Evolutionary conservation across 1,284 basidiomycete species (phyloP), one percentile per base, ranked within the genome.

Genomic region (Dichomitus squalens): DNA sequence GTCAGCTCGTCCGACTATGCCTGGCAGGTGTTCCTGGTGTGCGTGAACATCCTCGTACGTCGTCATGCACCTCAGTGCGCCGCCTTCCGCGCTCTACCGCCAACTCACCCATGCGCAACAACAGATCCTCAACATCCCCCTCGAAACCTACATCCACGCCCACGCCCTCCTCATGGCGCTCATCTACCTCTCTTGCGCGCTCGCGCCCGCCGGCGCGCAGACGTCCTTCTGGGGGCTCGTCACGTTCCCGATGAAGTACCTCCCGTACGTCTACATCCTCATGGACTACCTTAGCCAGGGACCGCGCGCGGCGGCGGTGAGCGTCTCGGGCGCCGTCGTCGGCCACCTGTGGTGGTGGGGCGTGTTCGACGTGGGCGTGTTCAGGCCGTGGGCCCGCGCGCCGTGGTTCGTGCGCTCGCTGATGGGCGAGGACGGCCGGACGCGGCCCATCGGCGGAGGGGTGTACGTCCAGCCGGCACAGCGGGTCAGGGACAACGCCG

Each of bases 321-420:
- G 81, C 48, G 70, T 90, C 29, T 87, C 88, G 0, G 93, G 93
- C 1, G 79, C 90, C 20, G 76, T 92, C 38, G 80, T 87, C 0
- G 93, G 90, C 0, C 91, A 95, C 68, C 71, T 83, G 3, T 94
- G 90, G 90, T 91, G 87, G 85, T 88, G 86, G 84, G 72, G 79
- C 36, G 76, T 88, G 12, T 86, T 82, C 79, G 81, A 71, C 20
- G 63, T 61, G 8, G 56, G 68, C 1, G 58, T 60, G 14, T 49
- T 71, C 9, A 46, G 59, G 7, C 27, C 53, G 35, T 67, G 63
- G 27, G 79, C 67, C 23, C 61, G 55, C 25, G 79, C 79, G 40
- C 79, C 79, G 11, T 62, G 61, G 18, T 79, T 76, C 75, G 49
- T 81, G 56, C 70, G 61, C 44, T 58, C 61, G 34, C 60, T 69